Evolutionary conservation across 768 basidiomycete species (phyloP), one percentile per base, ranked within the genome.

Genomic region (Lentinus brumalis): DNA sequence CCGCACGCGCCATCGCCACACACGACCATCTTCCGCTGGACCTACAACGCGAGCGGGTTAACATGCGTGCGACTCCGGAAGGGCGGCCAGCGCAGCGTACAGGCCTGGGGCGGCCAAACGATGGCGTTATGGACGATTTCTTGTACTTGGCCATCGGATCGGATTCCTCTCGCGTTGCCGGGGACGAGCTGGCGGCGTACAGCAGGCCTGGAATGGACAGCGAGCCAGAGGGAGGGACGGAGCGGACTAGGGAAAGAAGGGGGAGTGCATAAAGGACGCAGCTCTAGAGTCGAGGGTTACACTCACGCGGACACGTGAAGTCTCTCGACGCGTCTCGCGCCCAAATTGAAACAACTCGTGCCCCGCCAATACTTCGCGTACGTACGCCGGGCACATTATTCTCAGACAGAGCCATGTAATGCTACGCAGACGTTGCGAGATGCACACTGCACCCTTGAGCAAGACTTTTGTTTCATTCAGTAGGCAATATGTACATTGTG

Each of bases 1-100:
- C 96, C 96, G 69, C 92, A 95, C 56, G 96, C 96, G 66, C 96
- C 96, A 75, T 98, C 96, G 40, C 96, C 96, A 63, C 95, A 89
- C n/a, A 98, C 96, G 30, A 95, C 91, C 41, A 92, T 78, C 75
- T 89, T 87, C 55, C 83, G 77, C 70, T 81, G 82, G 50, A 83
- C 66, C 81, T 82, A 66, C 7, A 49, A 21, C 44, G 54, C 14
- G 16, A 15, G 29, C 15, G 21, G n/a, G 47, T 54, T 50, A 26
- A 15, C 30, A 50, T 21, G 50, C 15, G 32, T 41, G 31, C 21
- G 56, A 15, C 32, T 40, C 46, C 4, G 29, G 56, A 26, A 29
- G 60, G 59, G 41, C 35, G n/a, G 29, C 44, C 29, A n/a, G 49
- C 46, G 26, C 32, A 16, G 29, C 62, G 50, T 59, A 63, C 62